These are phyloP conservation scores for Stygiomarasmius scandens DNA, from an alignment of 1,284 basidiomycete species.

Conservation along the genomic window DNA sequence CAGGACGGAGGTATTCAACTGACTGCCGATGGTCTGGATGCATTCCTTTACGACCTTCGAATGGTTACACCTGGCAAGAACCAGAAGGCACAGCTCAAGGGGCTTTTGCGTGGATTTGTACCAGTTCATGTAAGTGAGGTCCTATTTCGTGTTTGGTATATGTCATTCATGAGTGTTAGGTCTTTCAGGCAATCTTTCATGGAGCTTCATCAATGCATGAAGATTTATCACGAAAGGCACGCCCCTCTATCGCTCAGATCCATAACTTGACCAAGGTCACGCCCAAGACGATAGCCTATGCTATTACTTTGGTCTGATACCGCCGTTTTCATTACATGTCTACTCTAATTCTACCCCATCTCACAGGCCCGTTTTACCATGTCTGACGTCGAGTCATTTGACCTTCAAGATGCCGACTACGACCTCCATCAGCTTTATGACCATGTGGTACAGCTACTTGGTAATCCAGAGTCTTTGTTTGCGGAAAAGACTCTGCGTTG, in stretches of 20 bases:
- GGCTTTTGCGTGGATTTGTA: background rate
- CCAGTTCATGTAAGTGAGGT: background rate
- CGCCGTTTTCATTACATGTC: background rate
- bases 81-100: background rate
- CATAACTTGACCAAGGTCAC: background rate
- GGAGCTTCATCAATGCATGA: background rate
- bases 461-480: too few species aligned
- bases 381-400: background rate
- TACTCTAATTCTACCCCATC: background rate
- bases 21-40: background rate
- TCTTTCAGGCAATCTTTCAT: background rate
- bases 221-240: background rate
- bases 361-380: background rate
- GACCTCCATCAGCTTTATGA: background rate
- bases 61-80: background rate
- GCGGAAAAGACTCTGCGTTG: too few species aligned
- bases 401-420: background rate
- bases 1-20: background rate
- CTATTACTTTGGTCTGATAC: background rate
- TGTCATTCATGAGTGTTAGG: background rate
- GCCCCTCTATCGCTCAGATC: background rate
- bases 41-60: background rate
- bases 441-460: background rate
- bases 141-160: background rate
- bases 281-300: slow-evolving; percentile 2